Evolutionary conservation across 805 yeast genomes (phyloP).

Genomic region (Candida arabinofermentans): DNA sequence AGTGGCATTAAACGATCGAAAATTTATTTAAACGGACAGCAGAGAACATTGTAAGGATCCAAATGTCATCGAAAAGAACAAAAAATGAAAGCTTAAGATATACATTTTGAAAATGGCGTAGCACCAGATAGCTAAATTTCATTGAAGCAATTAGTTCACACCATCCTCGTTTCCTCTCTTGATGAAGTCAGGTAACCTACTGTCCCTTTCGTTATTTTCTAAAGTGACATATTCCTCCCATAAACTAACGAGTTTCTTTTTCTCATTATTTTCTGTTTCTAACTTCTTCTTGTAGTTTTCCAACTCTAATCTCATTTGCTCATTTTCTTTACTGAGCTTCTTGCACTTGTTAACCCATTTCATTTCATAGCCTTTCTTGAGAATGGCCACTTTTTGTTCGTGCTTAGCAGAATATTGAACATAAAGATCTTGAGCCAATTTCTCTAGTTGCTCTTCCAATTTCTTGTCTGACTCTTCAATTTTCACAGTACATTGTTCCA

Average conservation of each 20-base stretch:
- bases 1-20: no score
- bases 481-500: constrained; percentile 19
- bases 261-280: constrained; percentile 51
- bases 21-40: no score
- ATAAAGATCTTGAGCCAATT: constrained; percentile 66
- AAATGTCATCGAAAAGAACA: no score
- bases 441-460: constrained; percentile 51
- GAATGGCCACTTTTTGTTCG: constrained; percentile 60
- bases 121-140: no score
- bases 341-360: constrained; percentile 46
- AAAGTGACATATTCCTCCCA: constrained; percentile 32
- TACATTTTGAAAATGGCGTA: no score
- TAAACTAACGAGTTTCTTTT: constrained; percentile 49
- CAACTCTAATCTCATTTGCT: constrained; percentile 45
- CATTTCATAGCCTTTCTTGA: constrained; percentile 55
- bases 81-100: no score
- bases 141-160: neutral
- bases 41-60: no score
- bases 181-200: constrained; percentile 17
- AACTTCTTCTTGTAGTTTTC: constrained; percentile 47
- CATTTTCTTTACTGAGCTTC: constrained; percentile 39
- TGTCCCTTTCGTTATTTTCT: constrained; percentile 24
- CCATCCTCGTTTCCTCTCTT: constrained; percentile 4
- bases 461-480: constrained; percentile 40
- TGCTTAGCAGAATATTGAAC: constrained; percentile 75